Evolutionary conservation across 176 grass and related monocot genomes (phyloP).

Genomic region (Lolium rigidum): DNA sequence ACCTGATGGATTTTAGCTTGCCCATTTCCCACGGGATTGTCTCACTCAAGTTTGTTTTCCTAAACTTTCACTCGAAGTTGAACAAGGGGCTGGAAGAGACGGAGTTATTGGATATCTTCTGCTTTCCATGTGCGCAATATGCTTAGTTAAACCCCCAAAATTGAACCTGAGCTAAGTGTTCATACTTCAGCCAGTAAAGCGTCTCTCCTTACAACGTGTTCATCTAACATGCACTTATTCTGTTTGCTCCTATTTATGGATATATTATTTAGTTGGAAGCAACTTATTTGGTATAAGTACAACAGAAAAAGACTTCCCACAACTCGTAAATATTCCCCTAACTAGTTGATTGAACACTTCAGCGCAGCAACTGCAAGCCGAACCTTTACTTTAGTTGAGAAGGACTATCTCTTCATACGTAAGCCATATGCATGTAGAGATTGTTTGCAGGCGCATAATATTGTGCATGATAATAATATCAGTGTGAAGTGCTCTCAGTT

Average conservation of each 20-base stretch:
- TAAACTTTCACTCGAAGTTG: background rate
- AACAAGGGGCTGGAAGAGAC: background rate
- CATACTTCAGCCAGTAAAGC: background rate
- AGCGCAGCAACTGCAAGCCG: background rate
- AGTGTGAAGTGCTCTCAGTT: background rate
- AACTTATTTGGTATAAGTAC: background rate
- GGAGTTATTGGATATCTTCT: background rate
- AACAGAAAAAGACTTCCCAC: background rate
- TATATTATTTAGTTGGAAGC: background rate
- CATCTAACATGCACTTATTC: background rate
- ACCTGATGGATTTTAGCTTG: background rate
- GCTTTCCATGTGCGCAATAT: background rate
- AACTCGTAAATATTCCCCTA: background rate
- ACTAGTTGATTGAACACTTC: background rate
- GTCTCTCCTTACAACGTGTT: background rate
- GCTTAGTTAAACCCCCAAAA: background rate
- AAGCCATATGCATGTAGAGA: background rate
- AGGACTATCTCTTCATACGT: background rate
- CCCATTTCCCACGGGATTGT: background rate
- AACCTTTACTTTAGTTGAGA: background rate
- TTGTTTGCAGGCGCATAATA: slow-evolving; percentile 13
- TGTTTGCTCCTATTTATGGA: background rate
- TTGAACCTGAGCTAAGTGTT: background rate
- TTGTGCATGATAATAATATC: background rate
- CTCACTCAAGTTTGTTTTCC: background rate